Evolutionary conservation across 1,284 basidiomycete genomes (phyloP).

Genomic region (Puccinia horiana): DNA sequence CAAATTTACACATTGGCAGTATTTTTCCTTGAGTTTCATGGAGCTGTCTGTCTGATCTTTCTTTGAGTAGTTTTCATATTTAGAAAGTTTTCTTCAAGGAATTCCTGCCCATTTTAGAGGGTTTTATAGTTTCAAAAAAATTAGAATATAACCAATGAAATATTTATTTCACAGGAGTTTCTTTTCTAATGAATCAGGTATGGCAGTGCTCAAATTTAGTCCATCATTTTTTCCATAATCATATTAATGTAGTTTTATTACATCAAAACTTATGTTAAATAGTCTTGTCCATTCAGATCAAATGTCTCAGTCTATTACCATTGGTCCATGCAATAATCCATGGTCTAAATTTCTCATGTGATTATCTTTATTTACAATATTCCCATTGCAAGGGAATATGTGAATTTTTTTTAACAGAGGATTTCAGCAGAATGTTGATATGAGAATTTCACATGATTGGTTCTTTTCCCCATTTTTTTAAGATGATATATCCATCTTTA

Average conservation of each 20-base stretch:
- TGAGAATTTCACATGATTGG: neutral
- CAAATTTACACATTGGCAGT: neutral
- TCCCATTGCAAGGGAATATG: slow-evolving; percentile 10
- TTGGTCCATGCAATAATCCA: neutral
- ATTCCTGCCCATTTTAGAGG: neutral
- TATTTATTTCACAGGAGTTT: neutral
- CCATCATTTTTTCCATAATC: neutral
- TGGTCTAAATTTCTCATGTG: neutral
- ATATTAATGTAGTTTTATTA: slow-evolving; percentile 4
- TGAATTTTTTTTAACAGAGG: neutral
- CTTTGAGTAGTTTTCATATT: neutral
- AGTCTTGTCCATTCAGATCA: neutral
- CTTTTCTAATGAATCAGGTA: neutral
- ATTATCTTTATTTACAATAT: neutral
- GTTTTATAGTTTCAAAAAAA: neutral
- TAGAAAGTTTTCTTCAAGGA: neutral
- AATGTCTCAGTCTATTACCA: neutral
- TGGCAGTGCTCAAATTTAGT: neutral
- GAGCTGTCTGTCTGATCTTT: neutral
- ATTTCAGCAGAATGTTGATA: neutral
- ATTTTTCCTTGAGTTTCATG: neutral
- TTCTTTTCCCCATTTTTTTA: neutral
- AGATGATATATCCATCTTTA: neutral
- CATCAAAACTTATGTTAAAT: neutral
- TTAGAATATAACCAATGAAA: neutral